These are phyloP conservation scores for Coniochaeta ligniaria DNA, from an alignment of 2,329 filamentous ascomycete species.

Conservation along the genomic window DNA sequence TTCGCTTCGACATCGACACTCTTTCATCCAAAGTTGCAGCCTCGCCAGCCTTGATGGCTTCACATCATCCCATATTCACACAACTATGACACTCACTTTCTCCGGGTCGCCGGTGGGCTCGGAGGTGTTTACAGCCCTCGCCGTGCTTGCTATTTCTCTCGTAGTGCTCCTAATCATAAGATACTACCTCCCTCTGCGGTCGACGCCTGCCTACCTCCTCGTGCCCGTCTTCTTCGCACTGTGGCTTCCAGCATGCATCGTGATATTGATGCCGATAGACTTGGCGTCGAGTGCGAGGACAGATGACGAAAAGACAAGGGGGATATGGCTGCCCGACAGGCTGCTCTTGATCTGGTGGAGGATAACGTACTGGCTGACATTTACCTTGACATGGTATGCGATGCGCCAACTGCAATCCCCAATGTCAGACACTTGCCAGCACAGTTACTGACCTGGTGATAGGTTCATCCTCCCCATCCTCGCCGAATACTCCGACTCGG, in stretches of 20 bases:
- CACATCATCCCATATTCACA: slow-evolving; percentile 3
- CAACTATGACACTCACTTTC: slow-evolving; percentile 11
- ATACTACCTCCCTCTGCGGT: slow-evolving; percentile 82
- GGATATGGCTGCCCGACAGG: slow-evolving; percentile 78
- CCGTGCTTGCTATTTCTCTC: slow-evolving; percentile 66
- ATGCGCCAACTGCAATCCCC: neutral
- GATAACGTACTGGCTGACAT: slow-evolving; percentile 96
- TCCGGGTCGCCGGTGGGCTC: slow-evolving; percentile 62
- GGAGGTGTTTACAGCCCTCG: slow-evolving; percentile 66
- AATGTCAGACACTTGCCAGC: neutral
- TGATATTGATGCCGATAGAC: slow-evolving; percentile 91
- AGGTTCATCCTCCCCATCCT: slow-evolving; percentile 89
- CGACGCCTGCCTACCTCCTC: slow-evolving; percentile 82
- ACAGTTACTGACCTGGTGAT: slow-evolving; percentile 10
- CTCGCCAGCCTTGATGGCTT: slow-evolving; percentile 1
- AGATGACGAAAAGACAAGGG: slow-evolving; percentile 62
- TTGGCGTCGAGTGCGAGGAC: slow-evolving; percentile 77
- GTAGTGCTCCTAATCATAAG: slow-evolving; percentile 79
- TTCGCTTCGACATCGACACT: neutral
- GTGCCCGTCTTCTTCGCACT: slow-evolving; percentile 95
- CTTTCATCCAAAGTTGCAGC: neutral
- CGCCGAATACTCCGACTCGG: slow-evolving; percentile 90
- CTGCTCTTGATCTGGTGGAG: slow-evolving; percentile 85
- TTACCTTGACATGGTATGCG: slow-evolving; percentile 80
- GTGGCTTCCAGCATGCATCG: slow-evolving; percentile 82